phyloP scores from a whole-genome alignment of 2,329 filamentous ascomycete species.

The Knufia petricola region DNA sequence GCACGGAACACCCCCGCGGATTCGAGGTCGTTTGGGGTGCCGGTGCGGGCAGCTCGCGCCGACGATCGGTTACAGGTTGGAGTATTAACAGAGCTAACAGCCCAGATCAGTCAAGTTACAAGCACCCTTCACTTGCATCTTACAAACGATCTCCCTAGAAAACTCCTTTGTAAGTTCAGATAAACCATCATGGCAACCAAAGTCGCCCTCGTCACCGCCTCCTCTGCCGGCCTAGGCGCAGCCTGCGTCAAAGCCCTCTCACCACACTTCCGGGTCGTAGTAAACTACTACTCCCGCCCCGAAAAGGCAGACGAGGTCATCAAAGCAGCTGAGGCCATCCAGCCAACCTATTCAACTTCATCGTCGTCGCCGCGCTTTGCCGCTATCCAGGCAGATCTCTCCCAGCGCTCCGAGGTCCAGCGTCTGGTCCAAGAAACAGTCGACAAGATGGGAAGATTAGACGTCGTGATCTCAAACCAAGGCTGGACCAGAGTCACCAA shows the following conservation, averaged over 20 bases:
- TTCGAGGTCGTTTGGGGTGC: not conserved
- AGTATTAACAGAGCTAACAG: too few relatives aligned
- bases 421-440: slow-evolving; percentile 37
- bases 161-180: too few relatives aligned
- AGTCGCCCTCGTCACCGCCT: slow-evolving; percentile 21
- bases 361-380: slow-evolving; percentile 17
- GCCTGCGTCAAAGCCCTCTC: slow-evolving; percentile 22
- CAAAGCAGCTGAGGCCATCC: slow-evolving; percentile 17
- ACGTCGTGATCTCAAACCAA: slow-evolving; percentile 36
- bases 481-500: slow-evolving; percentile 34
- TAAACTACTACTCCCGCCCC: slow-evolving; percentile 22
- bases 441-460: slow-evolving; percentile 37
- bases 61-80: not conserved
- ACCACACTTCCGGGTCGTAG: slow-evolving; percentile 20
- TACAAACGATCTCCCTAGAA: not conserved
- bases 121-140: too few relatives aligned
- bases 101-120: too few relatives aligned
- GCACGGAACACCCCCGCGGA: not conserved
- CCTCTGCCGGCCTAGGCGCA: slow-evolving; percentile 22
- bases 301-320: slow-evolving; percentile 22
- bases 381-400: slow-evolving; percentile 21
- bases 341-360: slow-evolving; percentile 9
- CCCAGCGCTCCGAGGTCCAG: slow-evolving; percentile 23
- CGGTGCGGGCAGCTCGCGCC: not conserved
- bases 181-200: slow-evolving; percentile 13